Evolutionary conservation across 257 asterid species (phyloP).

Genomic region (Leonotis leonurus): DNA sequence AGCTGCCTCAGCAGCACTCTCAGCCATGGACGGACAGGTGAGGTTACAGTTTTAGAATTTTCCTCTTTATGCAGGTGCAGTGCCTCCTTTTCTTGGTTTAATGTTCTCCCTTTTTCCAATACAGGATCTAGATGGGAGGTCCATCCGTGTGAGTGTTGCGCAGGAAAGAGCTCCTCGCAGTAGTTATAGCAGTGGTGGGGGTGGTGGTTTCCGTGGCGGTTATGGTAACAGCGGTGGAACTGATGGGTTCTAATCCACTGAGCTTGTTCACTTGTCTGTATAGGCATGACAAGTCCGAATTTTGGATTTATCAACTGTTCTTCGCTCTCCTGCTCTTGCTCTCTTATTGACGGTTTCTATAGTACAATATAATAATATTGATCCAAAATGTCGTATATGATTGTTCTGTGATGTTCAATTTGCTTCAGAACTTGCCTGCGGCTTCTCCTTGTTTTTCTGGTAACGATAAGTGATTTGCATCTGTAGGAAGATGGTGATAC

Average conservation of each 20-base stretch:
- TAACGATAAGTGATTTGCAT: too few relatives aligned
- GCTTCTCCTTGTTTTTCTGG: too few relatives aligned
- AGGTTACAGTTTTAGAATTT: background rate
- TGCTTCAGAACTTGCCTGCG: too few relatives aligned
- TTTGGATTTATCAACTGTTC: background rate
- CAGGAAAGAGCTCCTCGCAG: slow-evolving; percentile 57
- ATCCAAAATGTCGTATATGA: too few relatives aligned
- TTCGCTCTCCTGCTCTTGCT: background rate
- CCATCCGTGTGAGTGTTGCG: slow-evolving; percentile 59
- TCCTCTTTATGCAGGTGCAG: background rate
- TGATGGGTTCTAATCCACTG: slow-evolving; percentile 25
- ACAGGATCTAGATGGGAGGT: slow-evolving; percentile 61
- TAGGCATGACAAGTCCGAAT: slow-evolving; percentile 19
- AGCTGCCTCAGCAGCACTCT: slow-evolving; percentile 53
- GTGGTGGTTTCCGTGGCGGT: slow-evolving; percentile 19
- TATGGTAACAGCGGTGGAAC: slow-evolving; percentile 34
- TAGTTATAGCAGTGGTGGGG: slow-evolving; percentile 25
- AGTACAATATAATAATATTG: too few relatives aligned
- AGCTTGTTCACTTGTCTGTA: slow-evolving; percentile 21
- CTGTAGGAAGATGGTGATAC: too few relatives aligned
- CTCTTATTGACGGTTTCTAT: too few relatives aligned
- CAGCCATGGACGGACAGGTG: slow-evolving; percentile 92
- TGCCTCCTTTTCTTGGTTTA: background rate
- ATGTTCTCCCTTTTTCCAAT: background rate
- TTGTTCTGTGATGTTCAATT: too few relatives aligned